These are phyloP conservation scores for Leishmania amazonensis DNA, from an alignment of 208 protist species.

Conservation along the genomic window DNA sequence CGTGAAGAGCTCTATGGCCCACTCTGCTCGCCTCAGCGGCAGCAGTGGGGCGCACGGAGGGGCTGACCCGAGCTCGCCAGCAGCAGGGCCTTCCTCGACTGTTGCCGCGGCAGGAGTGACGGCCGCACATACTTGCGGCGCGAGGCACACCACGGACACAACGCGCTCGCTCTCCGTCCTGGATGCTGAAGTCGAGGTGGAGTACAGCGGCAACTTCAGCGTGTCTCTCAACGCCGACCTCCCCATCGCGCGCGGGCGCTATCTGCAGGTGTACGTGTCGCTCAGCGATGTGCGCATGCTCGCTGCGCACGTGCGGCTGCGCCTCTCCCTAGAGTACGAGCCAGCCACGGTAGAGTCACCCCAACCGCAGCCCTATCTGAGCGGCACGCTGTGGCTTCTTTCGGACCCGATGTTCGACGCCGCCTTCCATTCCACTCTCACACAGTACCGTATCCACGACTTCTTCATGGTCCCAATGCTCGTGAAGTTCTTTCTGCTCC, in stretches of 20 bases:
- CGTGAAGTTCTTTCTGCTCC: conserved; percentile 68
- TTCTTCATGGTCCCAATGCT: conserved; percentile 74
- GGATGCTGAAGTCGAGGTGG: conserved; percentile 79
- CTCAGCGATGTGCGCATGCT: conserved; percentile 56
- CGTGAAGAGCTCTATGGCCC: not conserved
- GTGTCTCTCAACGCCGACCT: conserved; percentile 72
- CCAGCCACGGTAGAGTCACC: conserved; percentile 68
- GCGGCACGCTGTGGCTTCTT: conserved; percentile 74
- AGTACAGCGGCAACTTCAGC: conserved; percentile 77
- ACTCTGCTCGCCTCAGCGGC: not conserved
- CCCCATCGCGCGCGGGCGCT: conserved; percentile 67
- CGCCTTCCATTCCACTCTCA: conserved; percentile 64
- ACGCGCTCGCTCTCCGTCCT: conserved; percentile 40
- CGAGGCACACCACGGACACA: conserved; percentile 18
- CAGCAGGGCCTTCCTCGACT: conserved; percentile 7
- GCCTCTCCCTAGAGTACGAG: conserved; percentile 61
- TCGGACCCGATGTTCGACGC: conserved; percentile 86
- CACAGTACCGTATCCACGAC: conserved; percentile 60
- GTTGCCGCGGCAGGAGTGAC: not conserved
- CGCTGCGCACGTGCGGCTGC: conserved; percentile 53
- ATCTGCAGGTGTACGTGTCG: conserved; percentile 70
- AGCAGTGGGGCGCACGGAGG: not conserved
- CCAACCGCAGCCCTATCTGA: conserved; percentile 59
- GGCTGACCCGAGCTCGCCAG: not conserved
- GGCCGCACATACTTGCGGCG: not conserved